Evolutionary conservation across 192 early-diverging fungal species (phyloP).

Genomic region (Gaertneriomyces semiglobifer): DNA sequence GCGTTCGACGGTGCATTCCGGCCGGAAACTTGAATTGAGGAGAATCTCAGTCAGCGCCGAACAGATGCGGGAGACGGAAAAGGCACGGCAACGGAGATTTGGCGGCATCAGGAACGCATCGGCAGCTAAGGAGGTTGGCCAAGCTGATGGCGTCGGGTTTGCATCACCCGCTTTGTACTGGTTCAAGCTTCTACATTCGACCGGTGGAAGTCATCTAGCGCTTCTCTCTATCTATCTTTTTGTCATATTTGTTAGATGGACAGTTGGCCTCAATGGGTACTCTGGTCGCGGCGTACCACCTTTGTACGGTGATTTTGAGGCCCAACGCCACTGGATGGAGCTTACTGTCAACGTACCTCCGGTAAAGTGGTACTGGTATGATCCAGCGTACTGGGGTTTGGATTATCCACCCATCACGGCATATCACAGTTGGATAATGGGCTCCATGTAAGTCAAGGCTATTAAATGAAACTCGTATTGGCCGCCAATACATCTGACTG

Average conservation of each 20-base stretch:
- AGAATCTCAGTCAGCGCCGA: too few relatives aligned
- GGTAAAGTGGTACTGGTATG: conserved; percentile 83
- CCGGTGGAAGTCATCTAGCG: conserved; percentile 4
- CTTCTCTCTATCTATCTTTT: conserved; percentile 35
- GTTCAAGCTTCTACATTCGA: too few relatives aligned
- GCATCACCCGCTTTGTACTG: too few relatives aligned
- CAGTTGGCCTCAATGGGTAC: conserved; percentile 65
- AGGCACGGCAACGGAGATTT: too few relatives aligned
- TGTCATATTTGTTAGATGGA: conserved; percentile 61
- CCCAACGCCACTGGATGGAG: conserved; percentile 99
- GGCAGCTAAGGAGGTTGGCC: too few relatives aligned
- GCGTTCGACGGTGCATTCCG: too few relatives aligned
- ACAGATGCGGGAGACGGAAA: too few relatives aligned
- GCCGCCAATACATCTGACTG: not conserved
- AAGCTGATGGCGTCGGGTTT: too few relatives aligned
- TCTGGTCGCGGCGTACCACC: conserved; percentile 74
- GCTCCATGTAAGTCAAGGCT: conserved; percentile 57
- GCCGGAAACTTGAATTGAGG: too few relatives aligned
- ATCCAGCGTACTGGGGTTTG: conserved; percentile 86
- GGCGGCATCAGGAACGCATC: too few relatives aligned
- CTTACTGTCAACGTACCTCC: conserved; percentile 76
- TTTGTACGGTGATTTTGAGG: conserved; percentile 93
- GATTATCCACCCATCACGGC: conserved; percentile 98
- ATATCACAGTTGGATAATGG: conserved; percentile 86
- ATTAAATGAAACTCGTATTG: not conserved